phyloP scores from a whole-genome alignment of 2,329 filamentous ascomycete genomes.

The Stachybotrys chartarum region DNA sequence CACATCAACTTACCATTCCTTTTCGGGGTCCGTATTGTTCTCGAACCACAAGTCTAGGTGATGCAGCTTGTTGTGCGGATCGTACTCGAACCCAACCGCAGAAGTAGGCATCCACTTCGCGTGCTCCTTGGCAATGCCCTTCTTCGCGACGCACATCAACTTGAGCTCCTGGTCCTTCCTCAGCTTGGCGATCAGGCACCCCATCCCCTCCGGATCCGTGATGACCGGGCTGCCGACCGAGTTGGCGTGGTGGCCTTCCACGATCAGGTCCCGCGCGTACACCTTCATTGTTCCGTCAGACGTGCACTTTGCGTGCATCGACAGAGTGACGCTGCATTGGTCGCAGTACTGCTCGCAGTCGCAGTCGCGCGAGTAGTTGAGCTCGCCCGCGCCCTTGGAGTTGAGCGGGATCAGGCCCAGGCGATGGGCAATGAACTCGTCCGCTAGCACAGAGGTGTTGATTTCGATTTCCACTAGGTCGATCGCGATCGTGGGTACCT shows the following conservation, averaged over 20 bases:
- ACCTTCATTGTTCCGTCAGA: slow-evolving; percentile 87
- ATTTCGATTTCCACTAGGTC: slow-evolving; percentile 88
- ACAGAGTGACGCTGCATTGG: slow-evolving; percentile 78
- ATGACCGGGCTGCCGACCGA: slow-evolving; percentile 78
- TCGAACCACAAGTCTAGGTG: slow-evolving; percentile 97
- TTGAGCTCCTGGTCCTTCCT: slow-evolving; percentile 84
- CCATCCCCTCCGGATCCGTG: slow-evolving; percentile 72
- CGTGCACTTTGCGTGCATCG: slow-evolving; percentile 78
- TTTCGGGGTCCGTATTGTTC: slow-evolving; percentile 57
- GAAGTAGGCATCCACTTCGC: slow-evolving; percentile 94
- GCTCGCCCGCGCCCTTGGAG: slow-evolving; percentile 72
- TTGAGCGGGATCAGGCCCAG: slow-evolving; percentile 84
- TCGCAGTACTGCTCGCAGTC: slow-evolving; percentile 95
- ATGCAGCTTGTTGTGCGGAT: slow-evolving; percentile 90
- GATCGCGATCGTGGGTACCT: slow-evolving; percentile 91
- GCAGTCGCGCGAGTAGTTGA: slow-evolving; percentile 88
- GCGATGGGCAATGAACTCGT: slow-evolving; percentile 92
- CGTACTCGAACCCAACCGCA: slow-evolving; percentile 95
- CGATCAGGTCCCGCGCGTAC: slow-evolving; percentile 81
- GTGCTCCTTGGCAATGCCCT: slow-evolving; percentile 98
- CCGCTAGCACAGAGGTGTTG: slow-evolving; percentile 92
- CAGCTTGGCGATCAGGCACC: slow-evolving; percentile 84
- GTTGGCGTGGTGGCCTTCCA: slow-evolving; percentile 62
- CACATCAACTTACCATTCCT: slow-evolving; percentile 66
- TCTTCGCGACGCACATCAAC: slow-evolving; percentile 90